These are phyloP conservation scores for Globisporangium radiosum DNA, from an alignment of 352 stramenopile species.

Conservation along the genomic window DNA sequence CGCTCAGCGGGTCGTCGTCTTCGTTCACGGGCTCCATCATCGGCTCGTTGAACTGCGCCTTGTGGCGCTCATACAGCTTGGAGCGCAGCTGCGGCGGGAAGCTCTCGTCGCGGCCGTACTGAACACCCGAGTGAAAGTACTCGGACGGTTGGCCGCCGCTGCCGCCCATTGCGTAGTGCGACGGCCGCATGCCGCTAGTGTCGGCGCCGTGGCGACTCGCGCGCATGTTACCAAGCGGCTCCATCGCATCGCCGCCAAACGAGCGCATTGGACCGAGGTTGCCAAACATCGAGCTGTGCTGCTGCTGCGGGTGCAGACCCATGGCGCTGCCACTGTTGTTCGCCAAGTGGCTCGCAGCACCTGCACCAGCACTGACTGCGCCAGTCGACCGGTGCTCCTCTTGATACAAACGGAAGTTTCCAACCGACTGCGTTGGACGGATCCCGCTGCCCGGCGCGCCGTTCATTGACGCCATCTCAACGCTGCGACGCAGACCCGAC, in stretches of 20 bases:
- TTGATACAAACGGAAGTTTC: constrained; percentile 68
- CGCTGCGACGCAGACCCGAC: constrained; percentile 14
- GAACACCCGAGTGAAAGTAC: constrained; percentile 13
- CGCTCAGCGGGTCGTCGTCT: constrained; percentile 71
- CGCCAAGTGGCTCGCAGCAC: neutral
- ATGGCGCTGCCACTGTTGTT: neutral
- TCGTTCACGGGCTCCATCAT: constrained; percentile 60
- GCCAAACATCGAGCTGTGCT: constrained; percentile 14
- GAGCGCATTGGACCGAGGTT: constrained; percentile 9
- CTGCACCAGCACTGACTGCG: neutral
- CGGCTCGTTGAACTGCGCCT: constrained; percentile 63
- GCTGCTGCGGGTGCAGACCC: neutral
- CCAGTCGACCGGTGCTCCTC: constrained; percentile 27
- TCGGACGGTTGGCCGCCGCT: neutral
- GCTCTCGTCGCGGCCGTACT: constrained; percentile 38
- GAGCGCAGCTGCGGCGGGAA: constrained; percentile 52
- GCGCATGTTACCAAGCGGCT: neutral
- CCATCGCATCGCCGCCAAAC: neutral
- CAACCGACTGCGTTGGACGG: constrained; percentile 59
- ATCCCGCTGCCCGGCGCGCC: constrained; percentile 22
- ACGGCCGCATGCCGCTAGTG: neutral
- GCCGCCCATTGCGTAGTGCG: constrained; percentile 1
- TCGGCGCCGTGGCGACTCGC: neutral
- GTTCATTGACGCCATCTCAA: constrained; percentile 15
- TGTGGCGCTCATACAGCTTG: constrained; percentile 60